phyloP scores from a whole-genome alignment of 2,329 filamentous ascomycete genomes.

The Ascochyta fabae region DNA sequence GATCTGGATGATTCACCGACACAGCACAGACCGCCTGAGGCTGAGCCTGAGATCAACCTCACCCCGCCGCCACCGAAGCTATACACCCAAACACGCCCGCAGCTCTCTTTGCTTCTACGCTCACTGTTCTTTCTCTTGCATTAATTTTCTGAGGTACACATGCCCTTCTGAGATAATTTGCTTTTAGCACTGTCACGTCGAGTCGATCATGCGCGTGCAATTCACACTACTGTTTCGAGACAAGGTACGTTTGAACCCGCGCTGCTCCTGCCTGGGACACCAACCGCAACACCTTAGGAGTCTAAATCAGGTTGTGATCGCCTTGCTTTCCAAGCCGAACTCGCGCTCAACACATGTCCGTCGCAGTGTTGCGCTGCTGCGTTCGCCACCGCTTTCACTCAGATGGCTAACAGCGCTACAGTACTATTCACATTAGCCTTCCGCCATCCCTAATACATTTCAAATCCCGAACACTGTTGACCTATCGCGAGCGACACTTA shows the following conservation, averaged over 20 bases:
- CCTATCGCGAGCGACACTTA: neutral
- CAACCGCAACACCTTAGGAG: constrained; percentile 1
- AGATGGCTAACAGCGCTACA: constrained; percentile 20
- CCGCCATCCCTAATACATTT: constrained; percentile 6
- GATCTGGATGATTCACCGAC: constrained; percentile 8
- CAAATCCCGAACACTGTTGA: neutral
- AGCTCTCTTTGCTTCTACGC: constrained; percentile 1
- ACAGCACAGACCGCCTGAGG: constrained; percentile 10
- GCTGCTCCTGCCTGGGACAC: constrained; percentile 10
- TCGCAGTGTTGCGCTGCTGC: constrained; percentile 1
- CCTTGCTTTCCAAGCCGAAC: neutral
- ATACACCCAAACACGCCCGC: constrained; percentile 6
- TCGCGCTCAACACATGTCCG: neutral
- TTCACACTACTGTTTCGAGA: constrained; percentile 38
- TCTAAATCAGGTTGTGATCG: neutral
- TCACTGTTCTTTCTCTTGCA: constrained; percentile 9
- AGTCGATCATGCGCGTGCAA: constrained; percentile 42
- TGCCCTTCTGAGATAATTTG: constrained; percentile 18
- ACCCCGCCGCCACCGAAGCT: constrained; percentile 19
- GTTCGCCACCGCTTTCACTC: constrained; percentile 5
- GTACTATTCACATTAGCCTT: constrained; percentile 25
- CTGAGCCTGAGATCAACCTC: constrained; percentile 10
- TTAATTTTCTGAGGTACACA: constrained; percentile 12
- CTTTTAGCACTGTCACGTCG: constrained; percentile 14
- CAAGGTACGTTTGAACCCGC: constrained; percentile 29